Evolutionary conservation across 352 stramenopile genomes (phyloP).

Genomic region (Phytopythium mirpurense): DNA sequence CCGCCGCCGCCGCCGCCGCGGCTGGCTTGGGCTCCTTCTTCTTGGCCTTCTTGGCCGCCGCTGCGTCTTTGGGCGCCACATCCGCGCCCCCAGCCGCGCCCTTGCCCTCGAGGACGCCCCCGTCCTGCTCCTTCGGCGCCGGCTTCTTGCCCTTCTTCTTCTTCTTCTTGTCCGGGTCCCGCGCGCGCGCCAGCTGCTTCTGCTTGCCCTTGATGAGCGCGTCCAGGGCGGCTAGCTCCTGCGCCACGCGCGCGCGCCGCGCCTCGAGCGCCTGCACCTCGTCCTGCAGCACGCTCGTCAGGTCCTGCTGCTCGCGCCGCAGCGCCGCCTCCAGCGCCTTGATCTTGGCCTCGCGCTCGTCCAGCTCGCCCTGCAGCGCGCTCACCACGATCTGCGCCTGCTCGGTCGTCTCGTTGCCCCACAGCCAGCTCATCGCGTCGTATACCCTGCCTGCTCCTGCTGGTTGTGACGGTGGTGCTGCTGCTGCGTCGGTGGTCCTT

Average conservation of each 20-base stretch:
- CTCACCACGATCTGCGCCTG: slow-evolving; percentile 83
- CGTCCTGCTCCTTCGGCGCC: slow-evolving; percentile 14
- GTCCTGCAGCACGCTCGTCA: slow-evolving; percentile 44
- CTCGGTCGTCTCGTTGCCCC: slow-evolving; percentile 81
- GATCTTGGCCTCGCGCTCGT: slow-evolving; percentile 79
- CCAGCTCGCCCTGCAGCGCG: slow-evolving; percentile 72
- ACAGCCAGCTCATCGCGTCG: slow-evolving; percentile 67
- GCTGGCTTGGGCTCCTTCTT: slow-evolving; percentile 31
- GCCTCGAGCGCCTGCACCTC: slow-evolving; percentile 68
- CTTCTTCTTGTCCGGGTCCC: slow-evolving; percentile 32
- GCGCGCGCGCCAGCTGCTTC: slow-evolving; percentile 42
- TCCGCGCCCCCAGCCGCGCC: background rate
- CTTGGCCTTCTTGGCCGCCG: slow-evolving; percentile 18
- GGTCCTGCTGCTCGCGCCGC: slow-evolving; percentile 69
- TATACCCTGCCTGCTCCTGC: too few relatives aligned
- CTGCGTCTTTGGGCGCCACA: slow-evolving; percentile 8
- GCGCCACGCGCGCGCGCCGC: slow-evolving; percentile 28
- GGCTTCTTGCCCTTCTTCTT: slow-evolving; percentile 39
- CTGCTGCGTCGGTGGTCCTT: too few relatives aligned
- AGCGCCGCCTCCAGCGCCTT: slow-evolving; percentile 70
- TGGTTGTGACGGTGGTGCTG: too few relatives aligned
- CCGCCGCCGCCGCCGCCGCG: background rate
- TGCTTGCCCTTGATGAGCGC: slow-evolving; percentile 63
- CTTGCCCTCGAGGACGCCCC: background rate
- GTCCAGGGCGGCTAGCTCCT: slow-evolving; percentile 47